Evolutionary conservation across 2,329 filamentous ascomycete genomes (phyloP), one percentile per base, ranked within the genome.

Genomic region (Fusarium stilboides): DNA sequence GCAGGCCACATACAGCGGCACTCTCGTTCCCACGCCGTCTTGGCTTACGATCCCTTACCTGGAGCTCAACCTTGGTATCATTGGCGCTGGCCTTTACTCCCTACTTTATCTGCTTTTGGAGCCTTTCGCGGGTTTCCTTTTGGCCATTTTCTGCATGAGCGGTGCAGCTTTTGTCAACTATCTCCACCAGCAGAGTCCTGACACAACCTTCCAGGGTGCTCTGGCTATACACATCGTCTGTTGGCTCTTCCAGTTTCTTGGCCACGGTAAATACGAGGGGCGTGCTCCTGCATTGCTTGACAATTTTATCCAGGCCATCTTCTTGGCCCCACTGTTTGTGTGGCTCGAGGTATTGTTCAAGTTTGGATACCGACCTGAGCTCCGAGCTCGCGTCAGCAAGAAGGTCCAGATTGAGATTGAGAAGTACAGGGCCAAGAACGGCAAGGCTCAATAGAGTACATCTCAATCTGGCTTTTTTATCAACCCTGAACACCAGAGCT

Each of bases 261-360:
- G 96, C 28, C 96, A 99, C 77, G 94, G 94, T 37, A 89, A 87
- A 51, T 98, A 94, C 73, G 96, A 98, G 81, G 89, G 92, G 20
- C 89, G 95, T 53, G 93, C 94, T 4, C 96, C 95, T 9, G 95
- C 94, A 6, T 82, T 98, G 68, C 83, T 98, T 47, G 94, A 98
- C 81, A 98, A 98, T 76, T 82, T 98, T 42, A 86, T 97, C 47
- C 96, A 98, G 81, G 94, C 96, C 28, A 80, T 98, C 69, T 95
- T 98, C 76, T 86, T 98, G 24, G 96, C 96, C 0, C 96, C 96
- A 10, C 91, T 99, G 76, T 99, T 98, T 74, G 95, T 98, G 61
- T 99, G 96, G 93, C 91, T 99, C 74, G 94, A 98, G 83, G 82
- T 97, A 24, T 86, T 99, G 26, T 99, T 99, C 84, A 89, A 86